Evolutionary conservation across 169 alveolate genomes (phyloP), one percentile per base, ranked within the genome.

Genomic region (Toxoplasma gondii): DNA sequence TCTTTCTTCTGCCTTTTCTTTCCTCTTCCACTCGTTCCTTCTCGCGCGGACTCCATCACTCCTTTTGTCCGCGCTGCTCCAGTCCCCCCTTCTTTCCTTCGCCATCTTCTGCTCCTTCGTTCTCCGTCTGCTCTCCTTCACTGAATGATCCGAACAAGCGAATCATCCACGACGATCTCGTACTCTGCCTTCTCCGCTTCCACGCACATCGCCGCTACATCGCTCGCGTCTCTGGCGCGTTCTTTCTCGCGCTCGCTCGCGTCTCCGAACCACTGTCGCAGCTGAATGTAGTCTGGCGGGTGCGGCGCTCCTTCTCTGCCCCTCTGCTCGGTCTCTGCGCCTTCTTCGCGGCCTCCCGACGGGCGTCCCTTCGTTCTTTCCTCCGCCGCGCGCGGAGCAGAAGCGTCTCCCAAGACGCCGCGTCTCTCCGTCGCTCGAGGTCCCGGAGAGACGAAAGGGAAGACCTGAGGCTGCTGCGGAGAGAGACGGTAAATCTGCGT

Each of bases 381-480:
- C n/a, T n/a, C n/a, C n/a, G n/a, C n/a, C n/a, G n/a, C n/a, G n/a
- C n/a, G n/a, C n/a, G n/a, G n/a, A n/a, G n/a, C n/a, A n/a, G n/a
- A n/a, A n/a, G n/a, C n/a, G n/a, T n/a, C 82, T 17, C 82, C 38
- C 38, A 22, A 29, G 82, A 69, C 29, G 82, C 82, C 82, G 82
- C 82, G 31, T n/a, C 38, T 69, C 82, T 69, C 82, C 31, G 82
- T 24, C n/a, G n/a, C 24, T 16, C 70, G 16, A 24, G n/a, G n/a
- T 16, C 24, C 70, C n/a, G n/a, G 70, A 17, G 70, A 24, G 70
- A 34, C 41, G 36, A 34, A 5, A 7, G 38, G 38, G 41, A 69
- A 69, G 41, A n/a, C 82, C 38, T 69, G 82, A 12, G 82, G 31
- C 82, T 69, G 82, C 82, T 69, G 82, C 82, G 38, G 82, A 17